phyloP scores from a whole-genome alignment of 805 yeast genomes.

The Ogataea methanolica region DNA sequence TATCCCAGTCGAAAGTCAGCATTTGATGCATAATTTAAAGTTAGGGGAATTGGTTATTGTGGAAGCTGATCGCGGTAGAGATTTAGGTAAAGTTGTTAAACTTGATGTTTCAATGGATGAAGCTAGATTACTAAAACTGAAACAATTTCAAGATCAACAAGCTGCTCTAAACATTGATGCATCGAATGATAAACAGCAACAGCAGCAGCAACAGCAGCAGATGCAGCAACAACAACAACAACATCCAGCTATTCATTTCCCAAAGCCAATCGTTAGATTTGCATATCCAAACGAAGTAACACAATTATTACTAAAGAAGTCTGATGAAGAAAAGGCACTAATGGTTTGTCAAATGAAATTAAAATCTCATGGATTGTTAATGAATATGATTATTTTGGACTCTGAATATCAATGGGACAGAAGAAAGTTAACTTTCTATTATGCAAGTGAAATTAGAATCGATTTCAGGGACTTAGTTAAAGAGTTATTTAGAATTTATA shows the following conservation, averaged over 20 bases:
- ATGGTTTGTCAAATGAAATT: slow-evolving; percentile 56
- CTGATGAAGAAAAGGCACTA: slow-evolving; percentile 69
- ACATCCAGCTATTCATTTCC: slow-evolving; percentile 52
- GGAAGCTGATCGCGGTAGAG: slow-evolving; percentile 80
- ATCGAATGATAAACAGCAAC: slow-evolving; percentile 14
- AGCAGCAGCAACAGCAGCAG: slow-evolving; percentile 8
- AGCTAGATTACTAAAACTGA: slow-evolving; percentile 60
- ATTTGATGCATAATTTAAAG: slow-evolving; percentile 28
- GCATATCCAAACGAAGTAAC: slow-evolving; percentile 60
- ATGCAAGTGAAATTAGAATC: slow-evolving; percentile 56
- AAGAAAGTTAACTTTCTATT: slow-evolving; percentile 73
- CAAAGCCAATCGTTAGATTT: slow-evolving; percentile 60
- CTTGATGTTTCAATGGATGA: slow-evolving; percentile 57
- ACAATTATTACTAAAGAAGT: slow-evolving; percentile 51
- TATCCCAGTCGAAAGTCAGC: slow-evolving; percentile 37
- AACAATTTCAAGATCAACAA: slow-evolving; percentile 69
- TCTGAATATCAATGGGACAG: slow-evolving; percentile 87
- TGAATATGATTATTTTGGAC: slow-evolving; percentile 68
- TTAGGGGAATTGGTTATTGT: slow-evolving; percentile 72
- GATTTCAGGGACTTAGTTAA: slow-evolving; percentile 76
- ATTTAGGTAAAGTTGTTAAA: slow-evolving; percentile 62
- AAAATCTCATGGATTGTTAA: slow-evolving; percentile 41
- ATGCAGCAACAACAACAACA: background rate
- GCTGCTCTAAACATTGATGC: slow-evolving; percentile 46
- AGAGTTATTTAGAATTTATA: slow-evolving; percentile 68